Conservation (phyloP, 805 yeast genomes). For the Pichia manshurica region DNA sequence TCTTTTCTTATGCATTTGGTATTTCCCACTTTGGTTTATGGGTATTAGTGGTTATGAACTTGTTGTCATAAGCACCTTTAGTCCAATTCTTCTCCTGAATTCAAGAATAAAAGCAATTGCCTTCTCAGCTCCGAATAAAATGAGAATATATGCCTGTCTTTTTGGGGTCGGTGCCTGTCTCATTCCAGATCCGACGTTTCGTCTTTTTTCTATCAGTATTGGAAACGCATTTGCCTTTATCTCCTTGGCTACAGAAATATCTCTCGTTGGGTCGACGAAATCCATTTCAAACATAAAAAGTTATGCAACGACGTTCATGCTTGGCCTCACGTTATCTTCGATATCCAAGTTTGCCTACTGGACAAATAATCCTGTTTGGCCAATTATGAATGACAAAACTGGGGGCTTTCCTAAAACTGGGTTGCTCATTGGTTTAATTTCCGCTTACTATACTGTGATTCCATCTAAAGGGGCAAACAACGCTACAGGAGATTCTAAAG, state of each 20-base stretch:
- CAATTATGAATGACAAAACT: slow-evolving; percentile 76
- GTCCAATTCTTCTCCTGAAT: slow-evolving; percentile 38
- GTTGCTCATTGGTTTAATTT: slow-evolving; percentile 52
- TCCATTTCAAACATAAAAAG: slow-evolving; percentile 29
- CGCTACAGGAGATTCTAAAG: not conserved
- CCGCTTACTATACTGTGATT: slow-evolving; percentile 52
- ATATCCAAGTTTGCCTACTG: slow-evolving; percentile 68
- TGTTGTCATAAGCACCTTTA: slow-evolving; percentile 47
- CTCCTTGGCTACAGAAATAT: slow-evolving; percentile 51
- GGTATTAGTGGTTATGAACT: slow-evolving; percentile 95
- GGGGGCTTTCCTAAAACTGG: slow-evolving; percentile 84
- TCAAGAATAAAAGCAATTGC: slow-evolving; percentile 35
- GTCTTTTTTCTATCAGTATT: slow-evolving; percentile 58
- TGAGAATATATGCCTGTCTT: slow-evolving; percentile 50
- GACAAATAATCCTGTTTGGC: slow-evolving; percentile 95
- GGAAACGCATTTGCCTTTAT: slow-evolving; percentile 63
- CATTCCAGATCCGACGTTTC: slow-evolving; percentile 59
- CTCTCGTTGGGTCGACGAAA: slow-evolving; percentile 31
- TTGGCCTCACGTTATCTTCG: slow-evolving; percentile 72
- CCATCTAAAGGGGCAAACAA: slow-evolving; percentile 13
- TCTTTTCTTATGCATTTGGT: slow-evolving; percentile 85
- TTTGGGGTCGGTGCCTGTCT: slow-evolving; percentile 74
- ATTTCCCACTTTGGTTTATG: slow-evolving; percentile 97
- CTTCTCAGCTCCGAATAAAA: slow-evolving; percentile 42
- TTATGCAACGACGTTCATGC: slow-evolving; percentile 50